Evolutionary conservation across 345 rosid genomes (phyloP).

Genomic region (Theobroma cacao): DNA sequence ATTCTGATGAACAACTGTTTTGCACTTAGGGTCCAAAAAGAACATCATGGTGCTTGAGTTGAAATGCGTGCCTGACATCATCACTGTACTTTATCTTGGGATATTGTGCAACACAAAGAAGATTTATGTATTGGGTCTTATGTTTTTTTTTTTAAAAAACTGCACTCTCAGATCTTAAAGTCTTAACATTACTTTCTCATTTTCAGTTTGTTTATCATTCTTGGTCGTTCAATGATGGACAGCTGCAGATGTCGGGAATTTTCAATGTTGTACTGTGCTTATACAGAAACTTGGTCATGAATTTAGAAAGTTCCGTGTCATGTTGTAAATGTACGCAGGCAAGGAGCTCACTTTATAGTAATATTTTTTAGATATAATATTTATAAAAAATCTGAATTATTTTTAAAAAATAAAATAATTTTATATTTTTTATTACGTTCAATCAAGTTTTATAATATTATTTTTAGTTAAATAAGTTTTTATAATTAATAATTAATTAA

Average conservation of each 20-base stretch:
- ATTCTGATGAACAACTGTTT: background rate
- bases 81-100: background rate
- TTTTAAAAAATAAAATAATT: too few species aligned
- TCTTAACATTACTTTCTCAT: background rate
- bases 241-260: too few species aligned
- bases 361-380: too few species aligned
- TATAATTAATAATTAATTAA: too few species aligned
- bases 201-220: background rate
- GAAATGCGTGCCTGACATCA: background rate
- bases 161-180: background rate
- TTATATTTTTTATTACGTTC: too few species aligned
- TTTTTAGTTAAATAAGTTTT: too few species aligned
- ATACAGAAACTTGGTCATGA: background rate
- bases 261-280: too few species aligned
- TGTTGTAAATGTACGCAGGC: background rate
- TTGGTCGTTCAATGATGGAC: too few species aligned
- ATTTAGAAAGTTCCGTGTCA: background rate
- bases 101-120: background rate
- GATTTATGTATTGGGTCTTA: background rate
- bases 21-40: background rate
- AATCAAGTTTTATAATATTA: too few species aligned
- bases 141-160: too few species aligned
- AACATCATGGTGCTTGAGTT: background rate
- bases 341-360: too few species aligned
- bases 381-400: too few species aligned